A percentile compares a stretch with the other conserved stretches of the same genome.
Conservation (phyloP, 2,329 filamentous ascomycete genomes). For the Sclerotinia trifoliorum region DNA sequence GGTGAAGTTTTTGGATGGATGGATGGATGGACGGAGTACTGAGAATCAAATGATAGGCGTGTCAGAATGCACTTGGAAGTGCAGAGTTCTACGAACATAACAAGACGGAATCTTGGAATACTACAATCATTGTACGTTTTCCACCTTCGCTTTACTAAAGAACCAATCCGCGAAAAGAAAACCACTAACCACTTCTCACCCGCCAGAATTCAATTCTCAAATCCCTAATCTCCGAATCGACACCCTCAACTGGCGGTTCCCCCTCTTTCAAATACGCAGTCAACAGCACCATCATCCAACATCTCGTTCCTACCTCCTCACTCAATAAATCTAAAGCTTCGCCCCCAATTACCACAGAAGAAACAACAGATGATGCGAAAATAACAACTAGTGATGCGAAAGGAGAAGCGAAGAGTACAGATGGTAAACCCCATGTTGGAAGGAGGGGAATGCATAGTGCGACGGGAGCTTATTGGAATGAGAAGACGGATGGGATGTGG, state of each 20-base stretch:
- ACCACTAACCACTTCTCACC: slow-evolving; percentile 21
- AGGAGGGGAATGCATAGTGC: slow-evolving; percentile 88
- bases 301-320: slow-evolving; percentile 68
- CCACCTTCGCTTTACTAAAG: not conserved
- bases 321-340: slow-evolving; percentile 56
- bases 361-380: slow-evolving; percentile 45
- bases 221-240: slow-evolving; percentile 73
- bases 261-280: slow-evolving; percentile 89
- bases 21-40: not conserved
- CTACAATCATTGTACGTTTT: slow-evolving; percentile 81
- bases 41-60: slow-evolving; percentile 58
- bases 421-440: slow-evolving; percentile 71
- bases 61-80: slow-evolving; percentile 70
- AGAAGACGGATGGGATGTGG: slow-evolving; percentile 88
- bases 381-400: slow-evolving; percentile 54
- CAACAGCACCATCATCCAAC: slow-evolving; percentile 98
- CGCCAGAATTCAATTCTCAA: slow-evolving; percentile 72
- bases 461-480: slow-evolving; percentile 84
- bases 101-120: slow-evolving; percentile 86
- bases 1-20: not conserved
- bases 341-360: slow-evolving; percentile 39
- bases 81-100: slow-evolving; percentile 83
- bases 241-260: slow-evolving; percentile 51
- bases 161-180: not conserved
- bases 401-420: slow-evolving; percentile 50